Evolutionary conservation across 305 asterid genomes (phyloP), one percentile per base, ranked within the genome.

Genomic region (Rubia tinctorum): DNA sequence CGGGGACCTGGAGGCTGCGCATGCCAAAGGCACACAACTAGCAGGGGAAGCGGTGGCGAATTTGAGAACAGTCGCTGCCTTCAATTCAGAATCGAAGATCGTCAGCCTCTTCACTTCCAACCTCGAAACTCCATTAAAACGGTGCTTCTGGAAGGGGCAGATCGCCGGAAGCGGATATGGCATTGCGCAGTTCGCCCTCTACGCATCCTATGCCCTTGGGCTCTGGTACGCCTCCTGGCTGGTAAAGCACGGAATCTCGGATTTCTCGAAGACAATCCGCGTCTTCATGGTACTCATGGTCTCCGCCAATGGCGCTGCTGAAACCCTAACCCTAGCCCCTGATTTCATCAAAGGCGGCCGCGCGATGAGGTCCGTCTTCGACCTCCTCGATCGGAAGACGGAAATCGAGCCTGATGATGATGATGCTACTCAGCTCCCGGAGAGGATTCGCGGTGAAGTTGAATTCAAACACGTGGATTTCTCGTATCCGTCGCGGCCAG

Each of bases 251-350:
- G 97, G 97, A 45, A 89, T 95, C 88, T 95, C 99, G 0, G 98
- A 95, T 74, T 95, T 95, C 90, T 93, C 99, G 0, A 89, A 86
- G 84, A 91, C 98, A 0, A 95, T 95, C 76, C 97, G 99, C 1
- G 99, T 95, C 30, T 93, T 95, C 89, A 89, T 95, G 97, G 98
- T 95, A 77, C 98, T 95, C 76, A 93, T 95, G 99, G 96, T 95
- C 66, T 95, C 99, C 1, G 99, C 99, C 18, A 93, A 95, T n/a
- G 97, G 96, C 40, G 99, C 99, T 0, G 99, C 98, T 8, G 99
- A 95, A 74, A 88, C 98, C 0, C 84, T 95, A 39, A 92, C 98
- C 70, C 88, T 95, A 5, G 97, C 98, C 72, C 99, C 99, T 0
- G 98, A 95, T 72, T 89, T 93, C 84, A 87, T 93, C 86, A 95